Percentiles rank a stretch among this genome's conserved stretches.
phyloP scores from a whole-genome alignment of 768 basidiomycete species.

The Boletus barrowsii region DNA sequence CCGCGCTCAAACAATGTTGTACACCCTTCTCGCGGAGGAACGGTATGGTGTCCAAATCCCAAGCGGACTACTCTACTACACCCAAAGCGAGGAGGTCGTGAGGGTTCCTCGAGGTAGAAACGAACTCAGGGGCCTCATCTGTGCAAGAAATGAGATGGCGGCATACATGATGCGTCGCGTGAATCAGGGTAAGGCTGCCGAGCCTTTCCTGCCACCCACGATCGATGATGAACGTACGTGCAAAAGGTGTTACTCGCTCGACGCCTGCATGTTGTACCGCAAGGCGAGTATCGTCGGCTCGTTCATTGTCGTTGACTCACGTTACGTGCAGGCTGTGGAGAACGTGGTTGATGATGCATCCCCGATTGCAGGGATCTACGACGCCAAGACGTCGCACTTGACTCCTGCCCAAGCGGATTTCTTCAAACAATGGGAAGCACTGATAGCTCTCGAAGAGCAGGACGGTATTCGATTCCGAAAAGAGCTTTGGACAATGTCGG shows the following conservation, averaged over 20 bases:
- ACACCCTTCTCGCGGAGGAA: conserved; percentile 86
- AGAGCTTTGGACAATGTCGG: conserved; percentile 92
- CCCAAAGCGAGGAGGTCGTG: conserved; percentile 85
- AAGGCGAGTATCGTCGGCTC: conserved; percentile 45
- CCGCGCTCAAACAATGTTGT: conserved; percentile 97
- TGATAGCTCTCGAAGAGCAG: conserved; percentile 84
- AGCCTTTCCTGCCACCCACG: conserved; percentile 78
- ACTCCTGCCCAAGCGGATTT: conserved; percentile 64
- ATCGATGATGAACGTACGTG: conserved; percentile 82
- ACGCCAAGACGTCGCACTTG: conserved; percentile 78
- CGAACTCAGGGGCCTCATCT: conserved; percentile 82
- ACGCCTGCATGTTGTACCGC: conserved; percentile 93
- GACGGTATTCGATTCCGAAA: conserved; percentile 81
- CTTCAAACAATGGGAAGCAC: conserved; percentile 87
- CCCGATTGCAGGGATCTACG: conserved; percentile 66
- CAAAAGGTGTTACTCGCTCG: conserved; percentile 74
- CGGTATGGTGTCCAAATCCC: conserved; percentile 82
- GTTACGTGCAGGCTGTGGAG: conserved; percentile 58
- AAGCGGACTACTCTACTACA: conserved; percentile 89
- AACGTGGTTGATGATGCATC: conserved; percentile 50
- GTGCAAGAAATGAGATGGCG: conserved; percentile 81
- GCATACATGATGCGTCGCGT: conserved; percentile 63
- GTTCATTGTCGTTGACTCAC: background rate
- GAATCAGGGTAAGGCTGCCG: conserved; percentile 26
- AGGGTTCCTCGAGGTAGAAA: conserved; percentile 75